Evolutionary conservation across 2,329 filamentous ascomycete species (phyloP).

Genomic region (Furcasterigmium sp.): DNA sequence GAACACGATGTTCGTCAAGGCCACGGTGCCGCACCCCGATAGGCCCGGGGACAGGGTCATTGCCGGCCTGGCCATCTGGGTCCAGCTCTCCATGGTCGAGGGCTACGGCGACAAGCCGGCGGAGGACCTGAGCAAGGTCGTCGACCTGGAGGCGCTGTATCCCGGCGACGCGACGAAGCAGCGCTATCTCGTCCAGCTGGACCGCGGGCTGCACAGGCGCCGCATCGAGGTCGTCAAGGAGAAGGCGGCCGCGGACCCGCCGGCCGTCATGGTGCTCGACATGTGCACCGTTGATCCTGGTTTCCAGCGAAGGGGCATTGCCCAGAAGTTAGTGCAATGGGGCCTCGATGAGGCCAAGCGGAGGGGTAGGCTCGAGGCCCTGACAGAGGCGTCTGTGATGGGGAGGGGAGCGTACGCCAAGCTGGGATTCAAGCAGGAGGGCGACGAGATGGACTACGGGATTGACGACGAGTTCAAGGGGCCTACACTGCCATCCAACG

Average conservation of each 20-base stretch:
- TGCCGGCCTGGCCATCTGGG: conserved; percentile 52
- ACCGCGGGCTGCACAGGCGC: conserved; percentile 34
- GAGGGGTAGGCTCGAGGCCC: conserved; percentile 33
- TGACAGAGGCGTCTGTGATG: conserved; percentile 43
- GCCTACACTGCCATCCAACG: conserved; percentile 32
- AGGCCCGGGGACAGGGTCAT: conserved; percentile 20
- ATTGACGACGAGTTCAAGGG: conserved; percentile 36
- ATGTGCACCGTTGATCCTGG: conserved; percentile 46
- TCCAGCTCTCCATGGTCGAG: conserved; percentile 41
- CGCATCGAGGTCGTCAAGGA: conserved; percentile 35
- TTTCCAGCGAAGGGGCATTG: conserved; percentile 46
- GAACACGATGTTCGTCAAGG: conserved; percentile 50
- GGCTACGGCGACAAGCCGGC: conserved; percentile 38
- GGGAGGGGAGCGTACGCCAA: conserved; percentile 40
- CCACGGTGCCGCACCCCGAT: conserved; percentile 34
- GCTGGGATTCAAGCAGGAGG: conserved; percentile 37
- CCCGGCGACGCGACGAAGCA: conserved; percentile 38
- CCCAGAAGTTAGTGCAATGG: conserved; percentile 38
- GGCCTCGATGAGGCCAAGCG: conserved; percentile 36
- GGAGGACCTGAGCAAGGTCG: conserved; percentile 21
- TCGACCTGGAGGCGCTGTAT: conserved; percentile 30
- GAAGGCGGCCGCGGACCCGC: conserved; percentile 33
- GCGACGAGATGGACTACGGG: conserved; percentile 33
- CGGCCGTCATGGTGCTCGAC: conserved; percentile 44
- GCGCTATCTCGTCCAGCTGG: conserved; percentile 39